Conservation (phyloP, 768 basidiomycete genomes). For the Lentinula aciculospora region DNA sequence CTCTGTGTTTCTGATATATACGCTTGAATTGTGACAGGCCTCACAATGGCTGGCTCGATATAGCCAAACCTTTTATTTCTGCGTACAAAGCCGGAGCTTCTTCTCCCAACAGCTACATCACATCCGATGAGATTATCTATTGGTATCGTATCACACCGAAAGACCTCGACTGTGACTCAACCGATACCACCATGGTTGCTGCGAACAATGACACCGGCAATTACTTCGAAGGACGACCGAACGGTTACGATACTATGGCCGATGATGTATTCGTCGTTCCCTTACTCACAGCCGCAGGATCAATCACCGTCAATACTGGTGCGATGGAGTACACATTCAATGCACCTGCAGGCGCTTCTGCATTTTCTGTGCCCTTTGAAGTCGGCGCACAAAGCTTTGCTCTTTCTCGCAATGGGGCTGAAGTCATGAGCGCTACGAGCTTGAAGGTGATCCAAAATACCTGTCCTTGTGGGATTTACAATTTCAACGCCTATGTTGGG, state of each 20-base stretch:
- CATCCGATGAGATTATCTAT: conserved; percentile 14
- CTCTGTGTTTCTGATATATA: background rate
- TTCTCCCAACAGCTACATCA: conserved; percentile 9
- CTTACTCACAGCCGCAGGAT: conserved; percentile 12
- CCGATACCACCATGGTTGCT: conserved; percentile 15
- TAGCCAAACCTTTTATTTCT: conserved; percentile 40
- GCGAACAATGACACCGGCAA: conserved; percentile 15
- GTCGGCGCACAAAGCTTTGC: conserved; percentile 15
- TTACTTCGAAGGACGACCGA: conserved; percentile 15
- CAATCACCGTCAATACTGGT: conserved; percentile 15
- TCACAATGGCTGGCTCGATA: conserved; percentile 31
- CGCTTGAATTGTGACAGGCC: conserved; percentile 7
- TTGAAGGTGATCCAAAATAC: conserved; percentile 11
- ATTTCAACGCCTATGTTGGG: conserved; percentile 17
- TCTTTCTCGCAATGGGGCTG: conserved; percentile 8
- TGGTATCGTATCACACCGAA: conserved; percentile 16
- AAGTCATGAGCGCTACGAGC: conserved; percentile 13
- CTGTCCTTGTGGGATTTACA: conserved; percentile 16
- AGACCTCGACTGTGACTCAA: conserved; percentile 14
- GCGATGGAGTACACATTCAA: conserved; percentile 13
- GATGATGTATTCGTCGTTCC: conserved; percentile 15
- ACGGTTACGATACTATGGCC: conserved; percentile 12
- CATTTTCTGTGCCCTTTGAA: conserved; percentile 13
- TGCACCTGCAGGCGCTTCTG: conserved; percentile 14
- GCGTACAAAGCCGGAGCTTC: conserved; percentile 39